Conservation (phyloP, 176 grass and related monocot species). For the Zea luxurians region DNA sequence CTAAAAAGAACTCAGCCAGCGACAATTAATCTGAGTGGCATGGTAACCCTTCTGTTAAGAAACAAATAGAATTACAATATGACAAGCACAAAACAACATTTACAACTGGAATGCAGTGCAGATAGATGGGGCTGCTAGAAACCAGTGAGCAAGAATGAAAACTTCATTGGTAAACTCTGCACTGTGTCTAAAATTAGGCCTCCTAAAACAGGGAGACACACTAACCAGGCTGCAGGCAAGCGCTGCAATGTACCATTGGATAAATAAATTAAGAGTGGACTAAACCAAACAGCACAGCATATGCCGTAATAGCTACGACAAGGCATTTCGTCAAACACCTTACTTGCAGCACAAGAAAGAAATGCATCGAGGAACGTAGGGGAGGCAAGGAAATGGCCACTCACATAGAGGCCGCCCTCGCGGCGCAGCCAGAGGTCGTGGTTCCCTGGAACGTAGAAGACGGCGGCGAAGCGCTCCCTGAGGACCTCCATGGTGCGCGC, state of each 20-base stretch:
- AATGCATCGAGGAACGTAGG: neutral
- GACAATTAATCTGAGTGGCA: neutral
- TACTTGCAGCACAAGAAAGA: slow-evolving; percentile 1
- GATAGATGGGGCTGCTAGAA: neutral
- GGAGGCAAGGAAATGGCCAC: slow-evolving; percentile 9
- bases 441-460: slow-evolving; percentile 92
- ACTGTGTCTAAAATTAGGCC: slow-evolving; percentile 14
- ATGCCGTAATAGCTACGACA: neutral
- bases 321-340: slow-evolving; percentile 55
- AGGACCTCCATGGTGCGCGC: slow-evolving; percentile 67
- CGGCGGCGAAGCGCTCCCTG: slow-evolving; percentile 56
- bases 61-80: neutral
- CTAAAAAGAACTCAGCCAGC: neutral
- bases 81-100: neutral
- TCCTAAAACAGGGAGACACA: neutral
- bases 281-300: neutral
- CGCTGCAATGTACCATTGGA: neutral
- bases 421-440: slow-evolving; percentile 91
- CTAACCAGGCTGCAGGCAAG: neutral
- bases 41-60: neutral
- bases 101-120: slow-evolving; percentile 18
- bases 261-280: neutral
- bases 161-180: neutral
- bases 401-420: slow-evolving; percentile 72
- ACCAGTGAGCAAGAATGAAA: slow-evolving; percentile 10